A percentile compares a stretch with the other conserved stretches of the same genome.
Evolutionary conservation across 805 yeast genomes (phyloP).

Genomic region (Komagataella kurtzmanii): DNA sequence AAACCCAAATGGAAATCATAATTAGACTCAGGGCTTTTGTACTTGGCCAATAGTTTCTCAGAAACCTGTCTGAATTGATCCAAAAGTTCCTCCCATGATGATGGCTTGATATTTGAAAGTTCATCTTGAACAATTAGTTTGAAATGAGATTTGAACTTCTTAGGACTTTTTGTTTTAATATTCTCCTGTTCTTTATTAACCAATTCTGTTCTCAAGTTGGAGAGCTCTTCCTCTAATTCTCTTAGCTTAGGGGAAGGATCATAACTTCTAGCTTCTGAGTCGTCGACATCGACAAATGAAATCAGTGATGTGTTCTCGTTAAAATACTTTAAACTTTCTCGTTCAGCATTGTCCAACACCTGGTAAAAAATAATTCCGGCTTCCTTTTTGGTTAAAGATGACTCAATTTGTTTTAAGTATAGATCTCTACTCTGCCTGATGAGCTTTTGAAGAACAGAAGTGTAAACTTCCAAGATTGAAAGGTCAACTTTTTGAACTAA

Average conservation of each 20-base stretch:
- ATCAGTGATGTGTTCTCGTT: constrained; percentile 19
- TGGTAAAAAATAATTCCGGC: constrained; percentile 7
- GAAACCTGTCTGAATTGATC: constrained; percentile 25
- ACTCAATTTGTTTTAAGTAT: constrained; percentile 14
- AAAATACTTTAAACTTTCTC: constrained; percentile 13
- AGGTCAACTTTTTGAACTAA: constrained; percentile 35
- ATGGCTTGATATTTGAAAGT: constrained; percentile 32
- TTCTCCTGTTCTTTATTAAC: constrained; percentile 25
- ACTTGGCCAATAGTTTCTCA: constrained; percentile 16
- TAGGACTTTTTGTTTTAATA: constrained; percentile 28
- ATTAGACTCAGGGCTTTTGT: constrained; percentile 8
- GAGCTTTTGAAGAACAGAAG: constrained; percentile 23
- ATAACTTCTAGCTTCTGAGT: constrained; percentile 7
- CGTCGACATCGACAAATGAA: constrained; percentile 14
- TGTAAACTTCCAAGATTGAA: constrained; percentile 29
- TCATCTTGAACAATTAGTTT: constrained; percentile 36
- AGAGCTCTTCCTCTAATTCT: constrained; percentile 17
- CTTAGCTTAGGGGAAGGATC: constrained; percentile 10
- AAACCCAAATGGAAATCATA: constrained; percentile 63
- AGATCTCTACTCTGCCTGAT: constrained; percentile 17
- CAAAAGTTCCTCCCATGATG: constrained; percentile 50
- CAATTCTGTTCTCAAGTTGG: constrained; percentile 16
- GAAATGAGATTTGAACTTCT: constrained; percentile 30
- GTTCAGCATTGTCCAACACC: constrained; percentile 11
- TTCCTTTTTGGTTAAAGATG: neutral